These are phyloP conservation scores for Prunus dulcis DNA, from an alignment of 306 rosid species.

Conservation along the genomic window DNA sequence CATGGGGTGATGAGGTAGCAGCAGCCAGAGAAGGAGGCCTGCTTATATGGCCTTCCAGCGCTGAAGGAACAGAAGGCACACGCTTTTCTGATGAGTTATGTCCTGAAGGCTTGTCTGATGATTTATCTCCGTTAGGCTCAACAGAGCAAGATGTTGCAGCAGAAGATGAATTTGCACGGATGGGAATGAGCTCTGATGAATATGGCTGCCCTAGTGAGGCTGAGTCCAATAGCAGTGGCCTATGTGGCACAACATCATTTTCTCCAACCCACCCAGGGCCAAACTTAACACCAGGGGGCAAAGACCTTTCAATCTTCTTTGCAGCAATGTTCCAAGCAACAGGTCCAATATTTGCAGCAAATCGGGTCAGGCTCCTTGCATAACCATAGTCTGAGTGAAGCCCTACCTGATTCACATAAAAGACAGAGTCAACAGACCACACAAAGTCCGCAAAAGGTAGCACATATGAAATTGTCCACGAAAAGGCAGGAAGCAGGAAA, in stretches of 20 bases:
- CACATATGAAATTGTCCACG: neutral
- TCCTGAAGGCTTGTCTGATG: constrained; percentile 27
- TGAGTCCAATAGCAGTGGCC: constrained; percentile 23
- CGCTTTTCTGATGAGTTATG: constrained; percentile 30
- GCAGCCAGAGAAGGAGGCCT: constrained; percentile 25
- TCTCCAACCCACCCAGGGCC: constrained; percentile 77
- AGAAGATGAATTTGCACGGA: constrained; percentile 18
- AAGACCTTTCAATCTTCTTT: constrained; percentile 43
- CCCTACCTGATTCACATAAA: constrained; percentile 52
- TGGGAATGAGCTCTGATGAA: constrained; percentile 22
- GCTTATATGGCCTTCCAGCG: constrained; percentile 25
- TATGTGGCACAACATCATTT: constrained; percentile 36
- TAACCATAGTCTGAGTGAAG: constrained; percentile 55
- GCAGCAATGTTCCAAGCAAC: constrained; percentile 56
- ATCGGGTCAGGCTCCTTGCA: constrained; percentile 62
- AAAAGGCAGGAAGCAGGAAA: constrained; percentile 14
- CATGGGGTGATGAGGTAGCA: constrained; percentile 27
- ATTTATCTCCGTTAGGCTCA: constrained; percentile 27
- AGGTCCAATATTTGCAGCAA: constrained; percentile 55
- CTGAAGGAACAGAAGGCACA: constrained; percentile 18
- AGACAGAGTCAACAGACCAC: constrained; percentile 22
- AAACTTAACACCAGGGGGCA: constrained; percentile 42
- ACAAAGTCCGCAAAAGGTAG: neutral
- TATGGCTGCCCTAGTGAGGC: constrained; percentile 23
- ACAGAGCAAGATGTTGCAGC: constrained; percentile 19